Evolutionary conservation across 202 grass and related monocot species (phyloP).

Genomic region (Panicum virgatum): DNA sequence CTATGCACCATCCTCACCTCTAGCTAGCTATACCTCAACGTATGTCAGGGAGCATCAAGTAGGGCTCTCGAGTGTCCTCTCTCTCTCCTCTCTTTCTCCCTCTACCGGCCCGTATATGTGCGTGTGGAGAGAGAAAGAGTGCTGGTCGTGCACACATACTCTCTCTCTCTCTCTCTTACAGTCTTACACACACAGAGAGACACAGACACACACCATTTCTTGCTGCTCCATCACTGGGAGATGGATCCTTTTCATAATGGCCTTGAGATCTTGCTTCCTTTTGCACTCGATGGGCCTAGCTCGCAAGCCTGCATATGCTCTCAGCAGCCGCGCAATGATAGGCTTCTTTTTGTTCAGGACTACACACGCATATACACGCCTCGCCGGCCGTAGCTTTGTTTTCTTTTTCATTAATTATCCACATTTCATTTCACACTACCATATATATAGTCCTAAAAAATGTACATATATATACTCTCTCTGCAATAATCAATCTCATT

Average conservation of each 20-base stretch:
- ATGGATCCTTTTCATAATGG: constrained; percentile 86
- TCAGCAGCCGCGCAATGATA: constrained; percentile 68
- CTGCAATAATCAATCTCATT: constrained; percentile 27
- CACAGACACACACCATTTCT: too few relatives aligned
- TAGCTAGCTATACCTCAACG: constrained; percentile 3
- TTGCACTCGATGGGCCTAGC: constrained; percentile 69
- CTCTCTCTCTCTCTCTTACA: neutral
- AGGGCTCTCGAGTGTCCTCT: constrained; percentile 45
- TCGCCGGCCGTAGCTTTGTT: neutral
- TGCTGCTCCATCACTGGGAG: constrained; percentile 62
- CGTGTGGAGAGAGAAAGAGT: neutral
- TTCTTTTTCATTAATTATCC: constrained; percentile 17
- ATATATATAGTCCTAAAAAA: too few relatives aligned
- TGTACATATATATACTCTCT: too few relatives aligned
- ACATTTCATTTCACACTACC: too few relatives aligned
- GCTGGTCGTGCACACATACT: constrained; percentile 7
- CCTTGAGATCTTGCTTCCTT: constrained; percentile 64
- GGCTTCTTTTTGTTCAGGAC: constrained; percentile 53
- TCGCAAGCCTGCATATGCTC: constrained; percentile 70
- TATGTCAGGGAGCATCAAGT: constrained; percentile 60
- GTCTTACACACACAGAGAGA: too few relatives aligned
- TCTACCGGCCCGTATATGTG: neutral
- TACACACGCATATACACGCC: constrained; percentile 24
- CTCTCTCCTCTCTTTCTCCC: neutral
- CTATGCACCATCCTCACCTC: constrained; percentile 79